A percentile compares a stretch with the other conserved stretches of the same genome.
Evolutionary conservation across 208 protist species (phyloP).

Genomic region (Strigomonas oncopelti): DNA sequence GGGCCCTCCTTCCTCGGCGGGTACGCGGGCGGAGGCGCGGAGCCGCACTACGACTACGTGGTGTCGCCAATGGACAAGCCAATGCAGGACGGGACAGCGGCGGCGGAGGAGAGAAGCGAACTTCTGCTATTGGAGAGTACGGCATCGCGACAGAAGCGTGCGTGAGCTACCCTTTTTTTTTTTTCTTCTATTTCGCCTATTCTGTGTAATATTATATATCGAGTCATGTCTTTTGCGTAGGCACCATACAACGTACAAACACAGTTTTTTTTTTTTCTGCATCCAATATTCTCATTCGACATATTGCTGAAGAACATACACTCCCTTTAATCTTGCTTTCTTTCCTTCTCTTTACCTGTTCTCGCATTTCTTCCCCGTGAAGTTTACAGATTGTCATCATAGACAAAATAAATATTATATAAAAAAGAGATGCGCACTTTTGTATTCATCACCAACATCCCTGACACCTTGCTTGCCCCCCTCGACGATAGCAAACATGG

Average conservation of each 20-base stretch:
- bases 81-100: neutral
- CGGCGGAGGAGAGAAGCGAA: neutral
- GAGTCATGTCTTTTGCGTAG: too few species aligned
- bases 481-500: neutral
- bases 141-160: neutral
- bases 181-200: too few species aligned
- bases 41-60: neutral
- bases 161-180: neutral
- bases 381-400: neutral
- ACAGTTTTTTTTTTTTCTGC: constrained; percentile 2
- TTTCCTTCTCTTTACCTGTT: constrained; percentile 5
- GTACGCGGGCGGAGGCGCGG: neutral
- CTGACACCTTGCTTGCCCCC: constrained; percentile 68
- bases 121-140: neutral
- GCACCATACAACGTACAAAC: too few species aligned
- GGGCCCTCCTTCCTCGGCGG: neutral
- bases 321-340: neutral
- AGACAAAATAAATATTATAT: constrained; percentile 16
- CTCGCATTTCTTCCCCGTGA: neutral
- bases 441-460: constrained; percentile 85
- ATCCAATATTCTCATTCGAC: neutral
- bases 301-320: neutral
- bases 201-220: neutral
- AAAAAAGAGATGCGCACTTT: constrained; percentile 54
- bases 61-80: neutral